Evolutionary conservation across 257 asterid species (phyloP).

Genomic region (Henckelia pumila): DNA sequence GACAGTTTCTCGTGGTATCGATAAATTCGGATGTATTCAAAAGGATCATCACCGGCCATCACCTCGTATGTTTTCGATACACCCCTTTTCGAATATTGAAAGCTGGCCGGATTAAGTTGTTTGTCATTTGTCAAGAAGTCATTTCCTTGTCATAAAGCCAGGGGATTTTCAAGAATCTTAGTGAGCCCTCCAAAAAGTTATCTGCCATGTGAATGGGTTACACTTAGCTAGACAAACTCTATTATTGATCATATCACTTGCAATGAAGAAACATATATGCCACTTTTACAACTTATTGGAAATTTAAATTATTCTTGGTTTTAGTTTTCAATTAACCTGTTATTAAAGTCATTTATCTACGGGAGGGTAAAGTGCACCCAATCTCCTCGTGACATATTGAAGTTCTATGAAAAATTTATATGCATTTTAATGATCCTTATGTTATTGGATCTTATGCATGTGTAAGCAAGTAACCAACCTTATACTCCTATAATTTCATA

Average conservation of each 20-base stretch:
- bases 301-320: too few species aligned
- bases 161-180: not conserved
- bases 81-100: too few species aligned
- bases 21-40: too few species aligned
- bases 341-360: too few species aligned
- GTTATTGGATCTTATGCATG: too few species aligned
- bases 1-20: too few species aligned
- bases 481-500: too few species aligned
- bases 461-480: too few species aligned
- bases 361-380: too few species aligned
- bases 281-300: not conserved
- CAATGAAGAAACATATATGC: not conserved
- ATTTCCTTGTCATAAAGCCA: not conserved
- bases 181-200: not conserved
- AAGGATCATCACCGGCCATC: not conserved
- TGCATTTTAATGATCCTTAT: too few species aligned
- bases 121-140: not conserved
- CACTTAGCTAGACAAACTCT: not conserved
- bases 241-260: not conserved
- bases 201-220: not conserved
- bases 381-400: too few species aligned
- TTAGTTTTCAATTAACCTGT: not conserved
- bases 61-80: not conserved
- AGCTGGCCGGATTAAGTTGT: not conserved
- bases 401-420: too few species aligned